Conservation (phyloP, 805 yeast genomes). For the Sugiyamaella marilandica region DNA sequence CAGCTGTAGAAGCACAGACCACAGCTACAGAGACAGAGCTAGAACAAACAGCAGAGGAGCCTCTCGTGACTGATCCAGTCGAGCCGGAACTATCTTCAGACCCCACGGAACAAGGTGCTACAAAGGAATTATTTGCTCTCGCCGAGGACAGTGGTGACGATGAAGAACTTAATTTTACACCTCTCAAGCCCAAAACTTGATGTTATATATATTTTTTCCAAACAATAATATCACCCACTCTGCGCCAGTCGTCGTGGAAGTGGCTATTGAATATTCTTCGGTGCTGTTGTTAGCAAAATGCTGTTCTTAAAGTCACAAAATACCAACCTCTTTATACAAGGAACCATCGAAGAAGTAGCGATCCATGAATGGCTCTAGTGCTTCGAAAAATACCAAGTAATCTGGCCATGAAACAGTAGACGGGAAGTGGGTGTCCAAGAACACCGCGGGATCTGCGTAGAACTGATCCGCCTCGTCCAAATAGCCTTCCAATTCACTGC, state of each 20-base stretch:
- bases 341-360: slow-evolving; percentile 14
- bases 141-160: not conserved
- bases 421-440: slow-evolving; percentile 41
- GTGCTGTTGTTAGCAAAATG: slow-evolving; percentile 28
- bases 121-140: not conserved
- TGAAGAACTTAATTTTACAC: not conserved
- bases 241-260: slow-evolving; percentile 80
- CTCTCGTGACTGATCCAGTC: not conserved
- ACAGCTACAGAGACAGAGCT: not conserved
- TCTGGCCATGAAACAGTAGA: slow-evolving; percentile 53
- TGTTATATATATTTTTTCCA: slow-evolving; percentile 23
- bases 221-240: slow-evolving; percentile 74
- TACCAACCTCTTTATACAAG: slow-evolving; percentile 4
- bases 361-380: slow-evolving; percentile 43
- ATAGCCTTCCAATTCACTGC: slow-evolving; percentile 42
- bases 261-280: slow-evolving; percentile 67
- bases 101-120: not conserved
- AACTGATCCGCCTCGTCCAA: slow-evolving; percentile 85
- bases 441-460: slow-evolving; percentile 60
- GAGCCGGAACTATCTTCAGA: not conserved
- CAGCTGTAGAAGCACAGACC: not conserved
- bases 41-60: not conserved
- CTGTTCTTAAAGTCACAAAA: not conserved
- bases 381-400: slow-evolving; percentile 68
- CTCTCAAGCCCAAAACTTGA: not conserved